A percentile compares a stretch with the other conserved stretches of the same genome.
Conservation (phyloP, 345 rosid genomes). For the Laguncularia racemosa region DNA sequence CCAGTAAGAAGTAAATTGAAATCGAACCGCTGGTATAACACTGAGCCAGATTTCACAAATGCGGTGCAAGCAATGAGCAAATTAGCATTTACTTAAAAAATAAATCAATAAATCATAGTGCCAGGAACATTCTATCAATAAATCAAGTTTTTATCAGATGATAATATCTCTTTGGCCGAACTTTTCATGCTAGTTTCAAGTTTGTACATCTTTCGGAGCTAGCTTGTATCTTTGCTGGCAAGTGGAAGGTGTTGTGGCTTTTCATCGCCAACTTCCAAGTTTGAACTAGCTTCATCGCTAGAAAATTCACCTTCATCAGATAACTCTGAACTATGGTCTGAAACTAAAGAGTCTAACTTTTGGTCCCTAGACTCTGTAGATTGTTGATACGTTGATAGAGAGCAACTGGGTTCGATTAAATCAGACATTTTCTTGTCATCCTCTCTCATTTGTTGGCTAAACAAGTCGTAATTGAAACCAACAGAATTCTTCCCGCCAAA, state of each 20-base stretch:
- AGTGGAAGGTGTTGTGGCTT: background rate
- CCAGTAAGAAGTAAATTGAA: no score
- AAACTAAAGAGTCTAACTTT: conserved; percentile 5
- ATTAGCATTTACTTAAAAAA: no score
- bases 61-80: no score
- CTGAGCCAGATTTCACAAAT: no score
- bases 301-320: conserved; percentile 3
- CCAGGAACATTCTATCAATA: no score
- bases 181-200: no score
- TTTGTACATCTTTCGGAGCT: no score
- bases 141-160: no score
- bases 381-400: background rate
- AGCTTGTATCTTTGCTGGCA: background rate
- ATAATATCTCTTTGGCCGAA: no score
- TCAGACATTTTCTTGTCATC: conserved; percentile 33
- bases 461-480: conserved; percentile 36
- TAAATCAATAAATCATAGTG: no score
- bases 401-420: background rate
- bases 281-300: conserved; percentile 3
- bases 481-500: conserved; percentile 52
- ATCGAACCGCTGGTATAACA: no score
- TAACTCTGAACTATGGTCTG: conserved; percentile 6
- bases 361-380: conserved; percentile 3
- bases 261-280: background rate
- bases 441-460: conserved; percentile 40